These are phyloP conservation scores for Aspergillus bridgeri DNA, from an alignment of 495 filamentous ascomycete genomes.

Conservation along the genomic window DNA sequence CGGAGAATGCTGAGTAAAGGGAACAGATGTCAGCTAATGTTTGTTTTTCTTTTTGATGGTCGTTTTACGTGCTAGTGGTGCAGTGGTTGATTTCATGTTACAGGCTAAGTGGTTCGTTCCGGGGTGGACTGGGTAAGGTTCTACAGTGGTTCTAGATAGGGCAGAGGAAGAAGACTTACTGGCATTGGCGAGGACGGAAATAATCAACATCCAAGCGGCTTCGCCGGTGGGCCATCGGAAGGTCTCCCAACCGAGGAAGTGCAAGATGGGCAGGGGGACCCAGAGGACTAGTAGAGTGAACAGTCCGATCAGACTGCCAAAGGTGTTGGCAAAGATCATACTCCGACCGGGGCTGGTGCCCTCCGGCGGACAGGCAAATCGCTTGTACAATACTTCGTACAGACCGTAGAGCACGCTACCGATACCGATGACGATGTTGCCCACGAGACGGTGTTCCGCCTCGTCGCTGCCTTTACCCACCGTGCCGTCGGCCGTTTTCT, in stretches of 20 bases:
- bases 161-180: conserved; percentile 45
- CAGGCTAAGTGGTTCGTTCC: neutral
- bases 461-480: conserved; percentile 44
- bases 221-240: conserved; percentile 79
- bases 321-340: conserved; percentile 89
- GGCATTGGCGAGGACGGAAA: conserved; percentile 81
- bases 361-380: conserved; percentile 86
- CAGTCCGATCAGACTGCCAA: conserved; percentile 77
- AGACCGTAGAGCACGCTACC: conserved; percentile 93
- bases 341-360: conserved; percentile 74
- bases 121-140: neutral
- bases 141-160: neutral
- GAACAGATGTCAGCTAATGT: neutral
- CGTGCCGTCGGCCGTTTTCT: conserved; percentile 50
- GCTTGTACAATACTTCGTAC: conserved; percentile 96
- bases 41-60: neutral
- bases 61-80: neutral
- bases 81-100: neutral
- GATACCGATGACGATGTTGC: conserved; percentile 90
- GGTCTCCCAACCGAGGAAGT: conserved; percentile 69
- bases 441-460: conserved; percentile 60
- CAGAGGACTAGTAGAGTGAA: conserved; percentile 87
- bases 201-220: conserved; percentile 71
- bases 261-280: conserved; percentile 85
- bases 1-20: conserved; percentile 62